Conservation (phyloP, 2,329 filamentous ascomycete species). For the Pyrenophora teres region DNA sequence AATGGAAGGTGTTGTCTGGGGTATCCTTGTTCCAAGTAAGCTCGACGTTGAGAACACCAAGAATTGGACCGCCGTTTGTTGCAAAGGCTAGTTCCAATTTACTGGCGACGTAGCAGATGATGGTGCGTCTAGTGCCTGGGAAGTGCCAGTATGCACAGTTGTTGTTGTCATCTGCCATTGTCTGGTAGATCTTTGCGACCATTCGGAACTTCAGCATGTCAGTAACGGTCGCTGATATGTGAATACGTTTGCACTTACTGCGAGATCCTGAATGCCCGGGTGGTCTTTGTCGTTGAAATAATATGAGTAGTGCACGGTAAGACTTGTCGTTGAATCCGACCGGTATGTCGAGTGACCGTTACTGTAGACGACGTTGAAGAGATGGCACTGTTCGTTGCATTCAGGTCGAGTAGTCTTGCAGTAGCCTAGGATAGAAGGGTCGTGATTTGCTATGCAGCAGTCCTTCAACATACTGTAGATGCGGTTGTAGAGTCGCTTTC, state of each 20-base stretch:
- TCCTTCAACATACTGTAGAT: not conserved
- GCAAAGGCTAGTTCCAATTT: conserved; percentile 1
- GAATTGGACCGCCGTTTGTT: conserved; percentile 4
- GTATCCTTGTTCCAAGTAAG: conserved; percentile 6
- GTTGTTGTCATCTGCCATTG: not conserved
- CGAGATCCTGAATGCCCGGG: not conserved
- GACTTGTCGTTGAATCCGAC: not conserved
- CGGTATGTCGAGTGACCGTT: not conserved
- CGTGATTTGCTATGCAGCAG: not conserved
- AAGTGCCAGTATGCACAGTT: not conserved
- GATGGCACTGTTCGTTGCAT: not conserved
- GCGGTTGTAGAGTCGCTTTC: conserved; percentile 5
- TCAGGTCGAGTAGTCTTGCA: not conserved
- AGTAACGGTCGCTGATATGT: not conserved
- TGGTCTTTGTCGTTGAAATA: not conserved
- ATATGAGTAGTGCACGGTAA: not conserved
- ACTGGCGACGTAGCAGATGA: conserved; percentile 1
- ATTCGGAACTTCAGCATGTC: conserved; percentile 1
- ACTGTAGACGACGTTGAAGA: not conserved
- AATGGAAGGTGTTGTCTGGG: not conserved
- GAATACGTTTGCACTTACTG: not conserved
- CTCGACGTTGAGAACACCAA: conserved; percentile 1
- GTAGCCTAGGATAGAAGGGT: not conserved
- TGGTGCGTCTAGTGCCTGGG: not conserved
- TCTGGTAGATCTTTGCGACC: conserved; percentile 2